A percentile compares a stretch with the other conserved stretches of the same genome.
These are phyloP conservation scores for Albatrellus sp. DNA, from an alignment of 1,284 basidiomycete species.

Conservation along the genomic window DNA sequence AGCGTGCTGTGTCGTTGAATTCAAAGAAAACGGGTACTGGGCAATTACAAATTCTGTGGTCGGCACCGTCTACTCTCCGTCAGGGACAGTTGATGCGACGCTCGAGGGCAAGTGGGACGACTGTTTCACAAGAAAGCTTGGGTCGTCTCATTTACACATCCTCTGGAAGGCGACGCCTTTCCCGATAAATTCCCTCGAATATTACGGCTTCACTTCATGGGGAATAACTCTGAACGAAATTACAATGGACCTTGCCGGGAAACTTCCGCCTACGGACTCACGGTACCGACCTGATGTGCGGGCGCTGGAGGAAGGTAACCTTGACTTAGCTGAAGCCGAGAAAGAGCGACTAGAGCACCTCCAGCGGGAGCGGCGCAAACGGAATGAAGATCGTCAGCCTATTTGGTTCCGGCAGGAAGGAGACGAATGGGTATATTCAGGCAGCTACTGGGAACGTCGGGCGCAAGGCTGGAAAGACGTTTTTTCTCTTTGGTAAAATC, in stretches of 20 bases:
- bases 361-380: conserved; percentile 54
- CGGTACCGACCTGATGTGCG: conserved; percentile 78
- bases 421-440: conserved; percentile 64
- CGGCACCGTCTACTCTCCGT: conserved; percentile 43
- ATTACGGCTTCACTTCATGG: conserved; percentile 77
- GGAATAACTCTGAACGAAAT: conserved; percentile 77
- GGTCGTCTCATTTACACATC: conserved; percentile 57
- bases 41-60: conserved; percentile 64
- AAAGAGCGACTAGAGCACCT: conserved; percentile 69
- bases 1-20: conserved; percentile 57
- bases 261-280: conserved; percentile 77
- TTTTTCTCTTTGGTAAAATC: conserved; percentile 56
- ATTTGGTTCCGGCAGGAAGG: conserved; percentile 64
- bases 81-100: conserved; percentile 40
- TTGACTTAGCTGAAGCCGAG: conserved; percentile 66
- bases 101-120: conserved; percentile 83
- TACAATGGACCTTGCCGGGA: conserved; percentile 52
- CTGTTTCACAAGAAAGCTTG: conserved; percentile 52
- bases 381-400: conserved; percentile 42
- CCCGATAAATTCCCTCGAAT: conserved; percentile 60
- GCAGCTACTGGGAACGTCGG: conserved; percentile 77
- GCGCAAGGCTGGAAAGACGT: conserved; percentile 49
- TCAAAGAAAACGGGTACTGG: conserved; percentile 80
- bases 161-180: conserved; percentile 67
- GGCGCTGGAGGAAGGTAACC: conserved; percentile 73